Conservation (phyloP, 1,284 basidiomycete species). For the Rhodofomes roseus region DNA sequence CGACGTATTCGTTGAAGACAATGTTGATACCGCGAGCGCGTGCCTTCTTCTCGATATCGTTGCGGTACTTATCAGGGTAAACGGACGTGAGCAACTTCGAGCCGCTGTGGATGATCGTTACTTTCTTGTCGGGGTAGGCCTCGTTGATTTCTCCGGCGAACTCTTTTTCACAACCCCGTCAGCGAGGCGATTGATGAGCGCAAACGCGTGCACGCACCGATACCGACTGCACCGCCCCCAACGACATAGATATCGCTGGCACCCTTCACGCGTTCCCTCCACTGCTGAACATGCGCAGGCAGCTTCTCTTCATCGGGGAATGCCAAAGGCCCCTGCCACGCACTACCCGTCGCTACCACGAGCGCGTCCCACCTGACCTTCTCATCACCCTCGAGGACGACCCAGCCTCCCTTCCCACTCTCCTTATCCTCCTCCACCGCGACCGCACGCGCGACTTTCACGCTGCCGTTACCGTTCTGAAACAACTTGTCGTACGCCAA, state of each 20-base stretch:
- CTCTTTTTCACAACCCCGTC: slow-evolving; percentile 32
- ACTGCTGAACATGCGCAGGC: slow-evolving; percentile 34
- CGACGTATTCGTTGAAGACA: slow-evolving; percentile 52
- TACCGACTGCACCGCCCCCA: slow-evolving; percentile 61
- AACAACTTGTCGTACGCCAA: slow-evolving; percentile 45
- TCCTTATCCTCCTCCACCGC: slow-evolving; percentile 37
- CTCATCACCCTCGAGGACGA: slow-evolving; percentile 48
- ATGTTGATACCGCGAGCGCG: slow-evolving; percentile 44
- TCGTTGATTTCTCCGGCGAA: slow-evolving; percentile 55
- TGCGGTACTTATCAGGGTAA: slow-evolving; percentile 57
- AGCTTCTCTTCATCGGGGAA: slow-evolving; percentile 43
- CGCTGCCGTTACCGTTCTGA: slow-evolving; percentile 40
- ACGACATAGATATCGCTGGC: slow-evolving; percentile 51
- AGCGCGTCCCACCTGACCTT: slow-evolving; percentile 47
- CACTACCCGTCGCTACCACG: slow-evolving; percentile 53
- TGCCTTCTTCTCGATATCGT: slow-evolving; percentile 40
- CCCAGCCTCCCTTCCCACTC: slow-evolving; percentile 35
- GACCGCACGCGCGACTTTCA: slow-evolving; percentile 40
- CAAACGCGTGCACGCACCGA: slow-evolving; percentile 38
- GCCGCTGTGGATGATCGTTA: slow-evolving; percentile 62
- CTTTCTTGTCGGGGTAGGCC: slow-evolving; percentile 50
- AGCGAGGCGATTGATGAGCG: background rate
- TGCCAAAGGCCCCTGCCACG: slow-evolving; percentile 47
- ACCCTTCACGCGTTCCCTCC: slow-evolving; percentile 42
- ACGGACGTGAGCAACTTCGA: slow-evolving; percentile 48